Evolutionary conservation across 148 eudicot genomes (phyloP), one percentile per base, ranked within the genome.

Genomic region (Cornus suecica): DNA sequence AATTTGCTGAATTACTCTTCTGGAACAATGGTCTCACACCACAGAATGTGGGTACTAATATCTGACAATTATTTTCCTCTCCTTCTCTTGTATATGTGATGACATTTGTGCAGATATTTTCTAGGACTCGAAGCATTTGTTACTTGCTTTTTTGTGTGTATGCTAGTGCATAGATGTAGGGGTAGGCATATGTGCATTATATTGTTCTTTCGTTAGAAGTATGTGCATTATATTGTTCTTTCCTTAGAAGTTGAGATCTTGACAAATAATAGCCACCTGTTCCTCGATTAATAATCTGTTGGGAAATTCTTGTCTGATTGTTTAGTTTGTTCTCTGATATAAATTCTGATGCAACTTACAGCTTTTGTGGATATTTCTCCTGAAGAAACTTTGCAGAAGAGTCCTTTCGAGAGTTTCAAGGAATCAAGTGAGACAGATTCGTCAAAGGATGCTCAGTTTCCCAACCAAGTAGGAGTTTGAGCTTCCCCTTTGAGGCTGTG

Each of bases 321-420:
- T 16, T 1, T 10, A 48, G 18, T 15, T 48, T 48, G 15, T 10
- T 10, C 54, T 48, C 18, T 48, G 51, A 37, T 67, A 24, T 25
- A 10, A 58, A 23, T 29, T 64, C 52, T 65, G 37, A 31, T 14
- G 11, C 18, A 27, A 61, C 45, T 82, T 73, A 29, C 75, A 92
- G 99, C 97, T 64, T 95, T 95, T 86, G 90, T 84, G 61, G 99
- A 95, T 79, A 89, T 95, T 76, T 87, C 97, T 58, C 97, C 94
- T 67, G 97, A 90, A 76, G 99, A 95, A 73, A 88, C 90, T 45
- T 42, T 85, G 60, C 86, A 81, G 62, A 86, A 85, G 73, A 88
- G 86, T 69, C 90, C 91, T 61, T 94, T 92, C 77, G 95, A 87
- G 78, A 83, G 83, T 30, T 80, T 81, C 63, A 85, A 83, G 73